These are phyloP conservation scores for Dactylellina leptospora DNA, from an alignment of 2,329 filamentous ascomycete genomes.

Conservation along the genomic window DNA sequence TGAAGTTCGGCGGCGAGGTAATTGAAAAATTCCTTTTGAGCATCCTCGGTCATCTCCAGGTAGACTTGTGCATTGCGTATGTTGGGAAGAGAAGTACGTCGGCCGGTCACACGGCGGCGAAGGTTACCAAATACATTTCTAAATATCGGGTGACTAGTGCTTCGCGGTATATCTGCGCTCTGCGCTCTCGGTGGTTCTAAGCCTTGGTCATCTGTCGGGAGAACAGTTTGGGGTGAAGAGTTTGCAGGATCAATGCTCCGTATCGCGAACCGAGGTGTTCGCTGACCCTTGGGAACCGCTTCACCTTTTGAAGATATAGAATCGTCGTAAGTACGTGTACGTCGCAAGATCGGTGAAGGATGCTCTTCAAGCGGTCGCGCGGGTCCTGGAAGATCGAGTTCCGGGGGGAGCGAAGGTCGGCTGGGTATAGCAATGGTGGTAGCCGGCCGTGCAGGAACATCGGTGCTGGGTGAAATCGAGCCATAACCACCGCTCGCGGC, in stretches of 20 bases:
- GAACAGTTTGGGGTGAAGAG: constrained; percentile 24
- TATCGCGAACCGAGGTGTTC: constrained; percentile 22
- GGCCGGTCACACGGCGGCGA: constrained; percentile 61
- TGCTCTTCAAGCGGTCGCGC: constrained; percentile 37
- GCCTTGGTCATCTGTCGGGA: constrained; percentile 17
- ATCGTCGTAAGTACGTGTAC: constrained; percentile 37
- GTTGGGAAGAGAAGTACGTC: constrained; percentile 62
- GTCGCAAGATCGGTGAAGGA: constrained; percentile 5
- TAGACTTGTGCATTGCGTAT: constrained; percentile 63
- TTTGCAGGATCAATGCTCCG: neutral
- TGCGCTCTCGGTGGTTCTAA: neutral
- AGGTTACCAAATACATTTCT: constrained; percentile 53
- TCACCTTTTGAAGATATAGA: constrained; percentile 7
- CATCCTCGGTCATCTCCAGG: constrained; percentile 71
- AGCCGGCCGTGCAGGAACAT: constrained; percentile 14
- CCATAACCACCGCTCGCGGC: constrained; percentile 26
- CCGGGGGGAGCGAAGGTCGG: constrained; percentile 35
- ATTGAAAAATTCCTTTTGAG: constrained; percentile 83
- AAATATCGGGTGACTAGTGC: constrained; percentile 61
- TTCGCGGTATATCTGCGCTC: constrained; percentile 57
- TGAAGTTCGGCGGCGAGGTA: constrained; percentile 84
- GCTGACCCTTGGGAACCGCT: constrained; percentile 16
- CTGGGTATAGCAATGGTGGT: constrained; percentile 10
- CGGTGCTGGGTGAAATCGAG: constrained; percentile 15
- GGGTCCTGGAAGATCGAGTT: constrained; percentile 38